Evolutionary conservation across 148 eudicot species (phyloP).

Genomic region (Drosera capensis): DNA sequence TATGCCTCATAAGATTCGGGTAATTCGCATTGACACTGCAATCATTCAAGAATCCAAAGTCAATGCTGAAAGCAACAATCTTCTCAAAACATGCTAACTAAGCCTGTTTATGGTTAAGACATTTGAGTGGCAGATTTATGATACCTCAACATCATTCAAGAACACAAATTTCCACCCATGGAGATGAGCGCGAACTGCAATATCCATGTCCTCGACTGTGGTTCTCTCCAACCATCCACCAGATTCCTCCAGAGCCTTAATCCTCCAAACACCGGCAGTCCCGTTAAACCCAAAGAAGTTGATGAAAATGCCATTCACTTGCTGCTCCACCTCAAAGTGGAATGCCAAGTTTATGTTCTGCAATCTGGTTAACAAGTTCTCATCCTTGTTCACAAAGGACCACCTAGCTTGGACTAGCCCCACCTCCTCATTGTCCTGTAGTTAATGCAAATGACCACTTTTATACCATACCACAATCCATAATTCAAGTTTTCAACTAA

Average conservation of each 20-base stretch:
- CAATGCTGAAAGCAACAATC: constrained; percentile 4
- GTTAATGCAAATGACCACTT: constrained; percentile 7
- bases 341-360: constrained; percentile 84
- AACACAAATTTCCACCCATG: constrained; percentile 91
- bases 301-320: constrained; percentile 86
- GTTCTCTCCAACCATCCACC: constrained; percentile 99
- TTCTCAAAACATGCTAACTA: not conserved
- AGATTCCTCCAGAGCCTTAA: constrained; percentile 82
- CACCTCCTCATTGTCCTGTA: constrained; percentile 77
- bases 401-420: constrained; percentile 96
- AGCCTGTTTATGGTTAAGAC: constrained; percentile 2
- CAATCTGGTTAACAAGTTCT: constrained; percentile 78
- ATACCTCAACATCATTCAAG: constrained; percentile 97
- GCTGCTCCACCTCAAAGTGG: constrained; percentile 98
- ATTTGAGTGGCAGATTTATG: not conserved
- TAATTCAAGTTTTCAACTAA: not conserved
- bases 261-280: constrained; percentile 98
- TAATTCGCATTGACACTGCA: constrained; percentile 87
- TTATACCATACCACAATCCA: not conserved
- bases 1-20: constrained; percentile 99
- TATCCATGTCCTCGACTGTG: constrained; percentile 98
- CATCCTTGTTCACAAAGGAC: constrained; percentile 97
- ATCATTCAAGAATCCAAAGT: not conserved
- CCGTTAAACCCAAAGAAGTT: constrained; percentile 97
- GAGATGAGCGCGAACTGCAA: constrained; percentile 97